Conservation (phyloP, 805 yeast species). For the Yarrowia osloensis region DNA sequence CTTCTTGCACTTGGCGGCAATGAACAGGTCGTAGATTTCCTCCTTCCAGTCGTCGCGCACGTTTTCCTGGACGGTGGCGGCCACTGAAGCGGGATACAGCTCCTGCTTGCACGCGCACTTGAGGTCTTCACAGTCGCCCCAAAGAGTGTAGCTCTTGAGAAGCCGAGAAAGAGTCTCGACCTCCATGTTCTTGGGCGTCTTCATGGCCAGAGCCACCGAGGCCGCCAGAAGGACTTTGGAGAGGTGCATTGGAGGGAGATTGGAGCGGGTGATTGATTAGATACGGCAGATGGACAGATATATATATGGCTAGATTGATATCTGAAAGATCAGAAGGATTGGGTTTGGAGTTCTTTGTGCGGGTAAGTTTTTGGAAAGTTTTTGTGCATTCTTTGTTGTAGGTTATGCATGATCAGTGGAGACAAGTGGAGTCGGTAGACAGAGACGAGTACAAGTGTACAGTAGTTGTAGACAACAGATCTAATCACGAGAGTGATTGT, state of each 20-base stretch:
- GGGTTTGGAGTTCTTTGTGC: no score
- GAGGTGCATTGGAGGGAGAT: not conserved
- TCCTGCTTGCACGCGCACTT: slow-evolving; percentile 40
- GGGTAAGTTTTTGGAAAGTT: no score
- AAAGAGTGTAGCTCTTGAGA: not conserved
- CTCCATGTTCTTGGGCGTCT: slow-evolving; percentile 2
- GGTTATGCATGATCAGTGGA: no score
- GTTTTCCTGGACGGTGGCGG: slow-evolving; percentile 26
- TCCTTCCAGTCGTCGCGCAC: not conserved
- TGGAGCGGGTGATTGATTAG: slow-evolving; percentile 17
- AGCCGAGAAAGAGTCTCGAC: slow-evolving; percentile 15
- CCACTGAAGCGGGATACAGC: slow-evolving; percentile 41
- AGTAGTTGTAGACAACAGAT: no score
- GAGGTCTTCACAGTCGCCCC: slow-evolving; percentile 35
- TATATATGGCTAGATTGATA: not conserved
- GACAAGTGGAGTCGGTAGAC: no score
- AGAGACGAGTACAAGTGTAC: no score
- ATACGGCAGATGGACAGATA: not conserved
- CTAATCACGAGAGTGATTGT: no score
- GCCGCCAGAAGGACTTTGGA: slow-evolving; percentile 5
- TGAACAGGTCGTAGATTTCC: not conserved
- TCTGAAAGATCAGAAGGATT: not conserved
- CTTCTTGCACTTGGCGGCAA: slow-evolving; percentile 4
- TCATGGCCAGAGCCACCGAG: not conserved
- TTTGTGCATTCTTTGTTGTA: not conserved